Base-by-base conservation (phyloP, 2,329 filamentous ascomycete genomes). In the Sarocladiaceae sp. region DNA sequence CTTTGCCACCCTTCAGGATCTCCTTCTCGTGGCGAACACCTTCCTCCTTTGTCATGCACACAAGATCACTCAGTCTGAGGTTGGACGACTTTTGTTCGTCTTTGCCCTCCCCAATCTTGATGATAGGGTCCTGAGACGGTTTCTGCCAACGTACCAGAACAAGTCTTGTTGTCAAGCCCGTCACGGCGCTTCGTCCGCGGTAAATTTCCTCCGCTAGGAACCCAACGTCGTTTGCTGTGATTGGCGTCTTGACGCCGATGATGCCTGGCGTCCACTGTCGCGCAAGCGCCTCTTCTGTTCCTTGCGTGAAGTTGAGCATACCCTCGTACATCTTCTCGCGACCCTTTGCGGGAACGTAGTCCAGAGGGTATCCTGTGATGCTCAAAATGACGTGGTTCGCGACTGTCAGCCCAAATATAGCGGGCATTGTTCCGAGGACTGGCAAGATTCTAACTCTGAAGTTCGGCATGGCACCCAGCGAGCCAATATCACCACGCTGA, bases 371-470 rank as follows among this genome's bases (percentile, higher is more conserved):
- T 6, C 82, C 86, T 5, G 76, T 70, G 37, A 97, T 78, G 47
- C 81, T 79, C 45, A 95, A 75, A 51, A 98, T 91, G 48, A 97
- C 81, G 59, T 97, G 88, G 64, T 97, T 98, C 3, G 93, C 93
- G 7, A 87, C 80, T 0, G 85, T 86, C 45, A 96, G 85, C 7
- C 93, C 93, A 61, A 98, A 98, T 1, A 97, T 83, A 2, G 93
- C 91, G 0, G 93, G 93, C 90, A 98, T 96, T 0, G 93, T 98
- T 1, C 93, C 93, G 3, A 98, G 69, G 0, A 98, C 93, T 0
- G 93, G 93, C 7, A 98, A 66, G 46, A 98, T 98, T n/a, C 93
- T 78, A 9, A 95, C 88, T 19, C 93, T 78, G 63, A 98, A 98
- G 59, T 95, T 90, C 1, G 90, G 86, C 42, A 98, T 75, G 0